phyloP scores from a whole-genome alignment of 345 rosid genomes.

The Bruguiera parviflora region DNA sequence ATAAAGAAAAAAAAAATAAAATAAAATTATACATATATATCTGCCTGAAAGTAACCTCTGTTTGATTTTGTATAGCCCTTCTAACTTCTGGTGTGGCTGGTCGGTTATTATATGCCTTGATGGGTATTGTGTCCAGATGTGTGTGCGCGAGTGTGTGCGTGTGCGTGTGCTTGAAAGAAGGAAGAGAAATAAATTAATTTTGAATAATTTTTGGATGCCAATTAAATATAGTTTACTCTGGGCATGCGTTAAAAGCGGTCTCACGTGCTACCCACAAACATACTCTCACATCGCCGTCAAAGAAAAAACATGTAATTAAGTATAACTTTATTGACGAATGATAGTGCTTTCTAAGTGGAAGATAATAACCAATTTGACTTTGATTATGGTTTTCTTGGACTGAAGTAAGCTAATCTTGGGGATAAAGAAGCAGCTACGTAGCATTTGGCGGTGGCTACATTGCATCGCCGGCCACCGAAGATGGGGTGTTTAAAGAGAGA shows the following conservation, averaged over 20 bases:
- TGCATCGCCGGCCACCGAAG: conserved; percentile 39
- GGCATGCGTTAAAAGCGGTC: conserved; percentile 50
- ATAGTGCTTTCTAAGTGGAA: neutral
- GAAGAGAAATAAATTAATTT: neutral
- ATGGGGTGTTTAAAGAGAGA: neutral
- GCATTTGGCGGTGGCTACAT: conserved; percentile 25
- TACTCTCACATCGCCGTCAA: neutral
- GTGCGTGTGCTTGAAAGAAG: too few species aligned
- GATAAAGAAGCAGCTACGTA: neutral
- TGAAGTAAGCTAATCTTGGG: neutral
- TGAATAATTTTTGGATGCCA: too few species aligned
- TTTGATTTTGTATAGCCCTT: neutral
- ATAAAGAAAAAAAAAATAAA: too few species aligned
- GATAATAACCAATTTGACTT: conserved; percentile 20
- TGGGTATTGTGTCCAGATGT: too few species aligned
- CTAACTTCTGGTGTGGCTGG: conserved; percentile 11
- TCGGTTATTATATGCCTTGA: neutral
- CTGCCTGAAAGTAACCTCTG: neutral
- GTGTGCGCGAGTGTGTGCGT: too few species aligned
- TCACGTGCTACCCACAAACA: conserved; percentile 50
- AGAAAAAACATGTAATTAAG: neutral
- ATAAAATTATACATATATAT: neutral
- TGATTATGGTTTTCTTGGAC: conserved; percentile 7
- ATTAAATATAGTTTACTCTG: neutral
- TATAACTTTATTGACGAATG: neutral